Conservation (phyloP, 352 stramenopile species). For the Phytophthora idaei region DNA sequence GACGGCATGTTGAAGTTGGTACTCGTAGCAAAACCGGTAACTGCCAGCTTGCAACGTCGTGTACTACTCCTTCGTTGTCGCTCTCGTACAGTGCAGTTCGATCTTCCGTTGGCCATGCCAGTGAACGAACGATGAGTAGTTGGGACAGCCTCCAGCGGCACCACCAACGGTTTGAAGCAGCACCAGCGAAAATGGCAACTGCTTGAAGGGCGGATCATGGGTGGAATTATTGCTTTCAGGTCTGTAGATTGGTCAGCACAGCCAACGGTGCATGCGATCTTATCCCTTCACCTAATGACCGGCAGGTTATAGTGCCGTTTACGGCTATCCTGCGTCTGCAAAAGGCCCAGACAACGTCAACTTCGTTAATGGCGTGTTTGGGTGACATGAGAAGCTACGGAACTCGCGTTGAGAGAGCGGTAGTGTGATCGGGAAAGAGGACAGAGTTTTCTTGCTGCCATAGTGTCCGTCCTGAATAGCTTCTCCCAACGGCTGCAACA, state of each 20-base stretch:
- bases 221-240: neutral
- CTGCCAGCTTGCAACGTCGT: too few species aligned
- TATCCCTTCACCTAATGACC: conserved; percentile 26
- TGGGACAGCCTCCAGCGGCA: conserved; percentile 16
- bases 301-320: conserved; percentile 29
- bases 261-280: conserved; percentile 32
- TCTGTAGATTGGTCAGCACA: conserved; percentile 9
- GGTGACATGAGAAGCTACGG: conserved; percentile 26
- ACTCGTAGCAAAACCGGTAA: neutral
- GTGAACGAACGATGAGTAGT: conserved; percentile 14
- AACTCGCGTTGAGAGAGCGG: conserved; percentile 14
- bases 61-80: neutral
- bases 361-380: conserved; percentile 33
- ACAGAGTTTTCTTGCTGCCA: conserved; percentile 5
- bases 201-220: conserved; percentile 7
- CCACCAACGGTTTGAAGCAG: conserved; percentile 11
- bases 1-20: conserved; percentile 22
- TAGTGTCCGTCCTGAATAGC: conserved; percentile 3
- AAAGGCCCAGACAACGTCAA: conserved; percentile 18
- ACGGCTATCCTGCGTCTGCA: neutral
- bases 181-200: conserved; percentile 14
- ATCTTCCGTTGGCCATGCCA: conserved; percentile 1
- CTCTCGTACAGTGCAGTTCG: neutral
- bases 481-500: conserved; percentile 20
- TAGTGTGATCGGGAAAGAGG: conserved; percentile 13